Evolutionary conservation across 169 alveolate species (phyloP).

Genomic region (Eimeria sp.): DNA sequence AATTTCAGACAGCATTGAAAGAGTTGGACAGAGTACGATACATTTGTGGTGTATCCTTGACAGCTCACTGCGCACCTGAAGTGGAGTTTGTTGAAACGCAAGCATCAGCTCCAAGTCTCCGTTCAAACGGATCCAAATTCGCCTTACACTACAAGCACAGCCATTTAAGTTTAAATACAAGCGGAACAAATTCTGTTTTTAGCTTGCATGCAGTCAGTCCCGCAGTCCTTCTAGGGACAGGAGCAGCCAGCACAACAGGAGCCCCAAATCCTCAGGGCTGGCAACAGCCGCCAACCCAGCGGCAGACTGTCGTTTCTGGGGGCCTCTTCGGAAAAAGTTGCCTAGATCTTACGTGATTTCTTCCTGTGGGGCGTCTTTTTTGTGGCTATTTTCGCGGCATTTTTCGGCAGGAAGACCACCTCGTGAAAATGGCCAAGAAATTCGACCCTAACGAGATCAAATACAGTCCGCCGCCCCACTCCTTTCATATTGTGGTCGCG

Average conservation of each 20-base stretch:
- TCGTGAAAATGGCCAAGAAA: conserved; percentile 87
- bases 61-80: neutral
- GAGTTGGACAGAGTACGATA: too few species aligned
- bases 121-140: neutral
- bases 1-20: too few species aligned
- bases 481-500: neutral
- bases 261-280: conserved; percentile 8
- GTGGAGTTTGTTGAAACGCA: neutral
- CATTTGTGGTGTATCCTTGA: too few species aligned
- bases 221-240: neutral
- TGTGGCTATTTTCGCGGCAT: conserved; percentile 39
- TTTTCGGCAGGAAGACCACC: neutral
- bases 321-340: neutral
- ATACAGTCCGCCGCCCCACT: conserved; percentile 79
- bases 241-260: neutral
- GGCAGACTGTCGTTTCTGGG: conserved; percentile 26
- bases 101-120: neutral
- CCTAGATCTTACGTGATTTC: neutral
- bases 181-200: neutral
- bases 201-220: neutral
- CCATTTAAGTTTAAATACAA: neutral
- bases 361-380: conserved; percentile 41
- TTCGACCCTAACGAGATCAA: conserved; percentile 88
- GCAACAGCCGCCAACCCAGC: conserved; percentile 11
- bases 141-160: neutral